Evolutionary conservation across 148 eudicot species (phyloP), one percentile per base, ranked within the genome.

Genomic region (Chenopodium album): DNA sequence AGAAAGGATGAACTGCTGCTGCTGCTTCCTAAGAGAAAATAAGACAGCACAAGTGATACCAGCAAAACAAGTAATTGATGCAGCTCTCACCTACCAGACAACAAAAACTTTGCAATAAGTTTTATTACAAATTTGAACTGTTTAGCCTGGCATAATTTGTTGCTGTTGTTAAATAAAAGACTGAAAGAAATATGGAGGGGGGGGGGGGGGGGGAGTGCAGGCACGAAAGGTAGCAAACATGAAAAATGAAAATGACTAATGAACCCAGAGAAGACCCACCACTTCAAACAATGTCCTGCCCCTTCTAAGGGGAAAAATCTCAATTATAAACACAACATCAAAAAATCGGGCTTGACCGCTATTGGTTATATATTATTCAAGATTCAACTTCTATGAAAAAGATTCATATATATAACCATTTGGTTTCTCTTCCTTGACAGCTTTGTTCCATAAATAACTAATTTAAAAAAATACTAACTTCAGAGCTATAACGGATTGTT

Each of bases 31-130:
- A 44, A 96, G 92, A 68, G 91, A 87, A 64, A 86, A 85, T 85
- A 94, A 94, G 82, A 91, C 95, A 50, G 87, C 69, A 74, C 95
- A 92, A 83, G 98, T 94, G 75, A 96, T 85, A 84, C 99, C 99
- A 75, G 99, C 99, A 82, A 96, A 96, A 80, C 99, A 96, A 80
- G 97, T 96, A 50, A 93, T 72, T 34, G 97, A 85, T 71, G 99
- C 98, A 90, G 97, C 91, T 88, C 99, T 92, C 80, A 93, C 98
- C 98, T 95, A 70, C 64, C 81, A 87, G 62, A 71, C 19, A 52
- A 68, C 78, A 60, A 79, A 69, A 69, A 41, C 3, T 59, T 14
- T 6, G 19, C 71, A 81, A 46, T 71, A 64, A 72, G 23, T 71
- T 23, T 44, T 34, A 46, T 31, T 7, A 11, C 63, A 47, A 60